Evolutionary conservation across 208 protist species (phyloP).

Genomic region (Trichomonas vaginalis): DNA sequence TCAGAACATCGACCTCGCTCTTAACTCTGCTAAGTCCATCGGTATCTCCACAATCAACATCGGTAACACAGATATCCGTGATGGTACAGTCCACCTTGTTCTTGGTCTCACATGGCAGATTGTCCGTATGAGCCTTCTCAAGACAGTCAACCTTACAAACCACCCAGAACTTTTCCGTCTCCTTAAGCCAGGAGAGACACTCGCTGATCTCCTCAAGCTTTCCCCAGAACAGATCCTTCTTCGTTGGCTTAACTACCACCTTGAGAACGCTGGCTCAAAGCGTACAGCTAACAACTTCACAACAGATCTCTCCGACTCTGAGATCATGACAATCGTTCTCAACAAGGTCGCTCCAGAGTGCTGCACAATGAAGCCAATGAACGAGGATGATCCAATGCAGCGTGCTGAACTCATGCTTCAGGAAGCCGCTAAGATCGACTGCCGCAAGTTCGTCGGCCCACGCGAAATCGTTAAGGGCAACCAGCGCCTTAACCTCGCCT

Average conservation of each 20-base stretch:
- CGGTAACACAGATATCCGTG: conserved; percentile 30
- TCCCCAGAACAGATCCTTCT: conserved; percentile 45
- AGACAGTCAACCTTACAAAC: conserved; percentile 34
- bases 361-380: conserved; percentile 35
- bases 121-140: conserved; percentile 35
- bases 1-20: conserved; percentile 33
- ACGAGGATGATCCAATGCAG: conserved; percentile 27
- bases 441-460: conserved; percentile 32
- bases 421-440: conserved; percentile 36
- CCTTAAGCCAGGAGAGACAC: conserved; percentile 40
- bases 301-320: conserved; percentile 35
- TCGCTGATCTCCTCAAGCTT: conserved; percentile 44
- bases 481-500: conserved; percentile 38
- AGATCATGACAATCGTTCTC: conserved; percentile 38
- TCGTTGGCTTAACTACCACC: conserved; percentile 51
- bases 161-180: conserved; percentile 46
- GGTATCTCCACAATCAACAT: conserved; percentile 33
- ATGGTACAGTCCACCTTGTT: conserved; percentile 31
- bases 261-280: conserved; percentile 35
- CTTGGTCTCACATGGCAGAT: conserved; percentile 44
- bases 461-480: neutral
- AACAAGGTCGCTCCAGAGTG: conserved; percentile 40
- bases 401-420: conserved; percentile 35
- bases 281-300: conserved; percentile 40
- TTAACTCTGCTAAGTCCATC: conserved; percentile 37